phyloP scores from a whole-genome alignment of 2,329 filamentous ascomycete genomes.

The Nothophoma quercina region DNA sequence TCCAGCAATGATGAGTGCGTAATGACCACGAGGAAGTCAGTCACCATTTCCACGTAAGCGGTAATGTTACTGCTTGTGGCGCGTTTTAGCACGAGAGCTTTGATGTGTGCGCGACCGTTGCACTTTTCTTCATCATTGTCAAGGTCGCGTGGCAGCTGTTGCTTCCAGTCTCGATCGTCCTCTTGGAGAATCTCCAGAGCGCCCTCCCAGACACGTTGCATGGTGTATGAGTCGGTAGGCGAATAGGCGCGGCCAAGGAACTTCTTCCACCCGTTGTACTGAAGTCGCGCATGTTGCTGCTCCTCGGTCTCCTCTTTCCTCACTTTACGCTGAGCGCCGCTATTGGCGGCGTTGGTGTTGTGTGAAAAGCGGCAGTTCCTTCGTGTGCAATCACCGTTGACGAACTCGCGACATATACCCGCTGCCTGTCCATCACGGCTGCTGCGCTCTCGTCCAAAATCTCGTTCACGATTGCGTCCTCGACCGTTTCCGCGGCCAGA shows the following conservation, averaged over 20 bases:
- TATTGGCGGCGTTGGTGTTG: neutral
- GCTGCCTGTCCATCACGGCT: neutral
- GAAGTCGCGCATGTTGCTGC: slow-evolving; percentile 29
- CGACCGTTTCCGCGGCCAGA: neutral
- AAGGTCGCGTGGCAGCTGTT: slow-evolving; percentile 43
- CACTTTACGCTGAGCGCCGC: neutral
- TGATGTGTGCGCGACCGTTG: slow-evolving; percentile 39
- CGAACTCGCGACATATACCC: neutral
- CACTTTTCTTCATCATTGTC: slow-evolving; percentile 35
- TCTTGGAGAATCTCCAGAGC: slow-evolving; percentile 38
- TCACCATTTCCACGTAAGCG: slow-evolving; percentile 8
- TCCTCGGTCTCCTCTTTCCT: slow-evolving; percentile 28
- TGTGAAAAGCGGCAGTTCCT: slow-evolving; percentile 4
- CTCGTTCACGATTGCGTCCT: neutral
- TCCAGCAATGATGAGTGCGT: slow-evolving; percentile 46
- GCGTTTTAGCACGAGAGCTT: slow-evolving; percentile 18
- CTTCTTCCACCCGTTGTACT: slow-evolving; percentile 41
- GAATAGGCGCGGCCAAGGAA: slow-evolving; percentile 27
- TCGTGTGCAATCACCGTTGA: slow-evolving; percentile 1
- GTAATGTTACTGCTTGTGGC: neutral
- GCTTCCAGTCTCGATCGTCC: slow-evolving; percentile 41
- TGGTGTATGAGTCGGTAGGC: slow-evolving; percentile 24
- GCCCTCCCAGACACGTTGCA: slow-evolving; percentile 37
- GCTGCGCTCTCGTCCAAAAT: neutral
- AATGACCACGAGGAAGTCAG: slow-evolving; percentile 36